Base-by-base conservation (phyloP, 345 rosid genomes). In the Erysimum cheiranthoides region DNA sequence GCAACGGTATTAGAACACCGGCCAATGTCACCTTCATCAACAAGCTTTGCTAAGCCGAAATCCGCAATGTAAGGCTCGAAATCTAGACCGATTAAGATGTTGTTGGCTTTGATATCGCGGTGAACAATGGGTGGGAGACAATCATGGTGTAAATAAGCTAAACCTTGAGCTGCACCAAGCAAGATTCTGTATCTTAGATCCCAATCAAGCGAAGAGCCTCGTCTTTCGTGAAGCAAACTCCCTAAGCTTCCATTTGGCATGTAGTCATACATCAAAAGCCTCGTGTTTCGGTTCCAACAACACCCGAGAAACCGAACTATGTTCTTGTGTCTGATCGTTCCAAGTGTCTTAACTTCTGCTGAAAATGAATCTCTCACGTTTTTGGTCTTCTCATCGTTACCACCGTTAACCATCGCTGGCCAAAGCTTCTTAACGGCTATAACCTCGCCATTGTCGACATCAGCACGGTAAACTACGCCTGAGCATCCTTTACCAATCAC, bases 31-130 rank as follows among this genome's bases (percentile, higher is more conserved):
- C 91, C 92, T 43, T 88, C 97, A 50, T 92, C 97, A 0, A 95
- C 92, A 11, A 92, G 99, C 87, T 95, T 95, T 39, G 97, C 97
- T 59, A 95, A 88, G 69, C 97, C 97, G 43, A 95, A 95, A 82
- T 95, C 99, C 9, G 97, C 97, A n/a, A 95, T 90, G 75, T 92
- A 95, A 5, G 99, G 92, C 78, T 95, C 97, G 13, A 92, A 95
- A 54, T 86, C 93, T 6, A 87, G 88, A 76, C 97, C 97, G 35
- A 95, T 84, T 39, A 95, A 87, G 62, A 95, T 92, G 75, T 95
- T 95, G 30, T 92, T 92, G 72, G 97, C 95, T 81, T 94, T 94
- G 75, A 94, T 92, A 74, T 94, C 96, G 21, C 98, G 86, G 58
- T 95, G 99, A 77, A 95, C 93, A 51, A 95, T 95, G 1, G 96